Percentiles rank a stretch among this genome's conserved stretches.
phyloP scores from a whole-genome alignment of 768 basidiomycete species.

The Leccinum subtestaceum region DNA sequence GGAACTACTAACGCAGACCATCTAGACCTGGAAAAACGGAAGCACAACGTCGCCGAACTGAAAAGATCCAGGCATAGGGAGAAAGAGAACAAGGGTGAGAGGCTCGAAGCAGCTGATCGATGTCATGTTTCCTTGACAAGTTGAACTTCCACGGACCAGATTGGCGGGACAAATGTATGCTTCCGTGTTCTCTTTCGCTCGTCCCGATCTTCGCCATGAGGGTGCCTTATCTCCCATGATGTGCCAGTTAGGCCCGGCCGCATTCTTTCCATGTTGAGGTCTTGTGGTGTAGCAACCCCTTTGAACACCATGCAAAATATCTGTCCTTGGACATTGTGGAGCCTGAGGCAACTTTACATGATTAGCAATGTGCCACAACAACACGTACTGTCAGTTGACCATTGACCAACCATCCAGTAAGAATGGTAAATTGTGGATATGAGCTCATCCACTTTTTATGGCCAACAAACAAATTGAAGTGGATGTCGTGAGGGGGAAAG shows the following conservation, averaged over 20 bases:
- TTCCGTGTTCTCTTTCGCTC: too few species aligned
- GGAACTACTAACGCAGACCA: background rate
- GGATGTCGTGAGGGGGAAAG: slow-evolving; percentile 67
- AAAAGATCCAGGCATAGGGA: background rate
- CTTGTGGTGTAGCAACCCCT: too few species aligned
- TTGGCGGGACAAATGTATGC: background rate
- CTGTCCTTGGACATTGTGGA: background rate
- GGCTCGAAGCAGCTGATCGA: background rate
- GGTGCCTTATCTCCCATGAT: too few species aligned
- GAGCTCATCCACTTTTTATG: too few species aligned
- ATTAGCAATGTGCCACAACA: too few species aligned
- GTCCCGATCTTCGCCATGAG: too few species aligned
- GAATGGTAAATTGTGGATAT: too few species aligned
- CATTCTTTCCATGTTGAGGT: too few species aligned
- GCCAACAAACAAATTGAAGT: slow-evolving; percentile 26
- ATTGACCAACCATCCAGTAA: too few species aligned
- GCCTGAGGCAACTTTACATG: background rate
- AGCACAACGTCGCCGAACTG: slow-evolving; percentile 43
- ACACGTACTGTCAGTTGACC: too few species aligned
- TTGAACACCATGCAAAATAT: background rate
- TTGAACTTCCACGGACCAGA: background rate
- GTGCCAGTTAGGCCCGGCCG: too few species aligned
- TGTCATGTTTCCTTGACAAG: background rate
- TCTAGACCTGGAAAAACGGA: slow-evolving; percentile 61
- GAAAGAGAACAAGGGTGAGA: background rate